A percentile compares a stretch with the other conserved stretches of the same genome.
These are phyloP conservation scores for Penicillium arizonense DNA, from an alignment of 495 filamentous ascomycete genomes.

Conservation along the genomic window DNA sequence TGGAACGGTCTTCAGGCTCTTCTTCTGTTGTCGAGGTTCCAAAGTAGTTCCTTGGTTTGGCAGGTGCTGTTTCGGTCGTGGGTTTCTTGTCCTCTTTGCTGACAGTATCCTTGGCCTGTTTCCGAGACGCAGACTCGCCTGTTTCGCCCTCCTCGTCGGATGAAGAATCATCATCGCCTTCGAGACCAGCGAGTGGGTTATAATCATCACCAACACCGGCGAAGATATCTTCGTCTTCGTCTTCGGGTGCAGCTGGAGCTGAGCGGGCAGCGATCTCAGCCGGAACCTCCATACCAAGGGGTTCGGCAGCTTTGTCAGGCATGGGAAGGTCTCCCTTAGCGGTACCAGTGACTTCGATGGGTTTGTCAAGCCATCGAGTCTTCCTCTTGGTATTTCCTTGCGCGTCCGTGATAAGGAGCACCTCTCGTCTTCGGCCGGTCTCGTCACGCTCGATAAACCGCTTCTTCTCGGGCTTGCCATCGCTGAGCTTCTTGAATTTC, in stretches of 20 bases:
- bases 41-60: conserved; percentile 43
- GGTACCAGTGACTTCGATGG: conserved; percentile 35
- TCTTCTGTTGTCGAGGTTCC: conserved; percentile 28
- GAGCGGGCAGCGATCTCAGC: conserved; percentile 42
- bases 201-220: conserved; percentile 84
- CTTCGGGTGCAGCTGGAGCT: conserved; percentile 34
- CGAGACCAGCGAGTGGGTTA: conserved; percentile 76
- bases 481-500: conserved; percentile 80
- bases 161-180: conserved; percentile 48
- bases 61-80: conserved; percentile 11
- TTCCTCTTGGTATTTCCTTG: conserved; percentile 88
- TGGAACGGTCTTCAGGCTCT: conserved; percentile 49
- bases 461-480: conserved; percentile 53
- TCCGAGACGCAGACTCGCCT: conserved; percentile 1
- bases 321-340: conserved; percentile 49
- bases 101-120: conserved; percentile 22
- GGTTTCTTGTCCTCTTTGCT: conserved; percentile 4
- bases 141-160: conserved; percentile 49
- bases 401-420: conserved; percentile 81
- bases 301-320: conserved; percentile 62
- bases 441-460: conserved; percentile 74
- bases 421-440: conserved; percentile 65
- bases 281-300: conserved; percentile 78
- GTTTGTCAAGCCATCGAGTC: conserved; percentile 53
- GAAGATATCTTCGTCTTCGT: conserved; percentile 74